Conservation (phyloP, 345 rosid species). For the Lepidium didymum region DNA sequence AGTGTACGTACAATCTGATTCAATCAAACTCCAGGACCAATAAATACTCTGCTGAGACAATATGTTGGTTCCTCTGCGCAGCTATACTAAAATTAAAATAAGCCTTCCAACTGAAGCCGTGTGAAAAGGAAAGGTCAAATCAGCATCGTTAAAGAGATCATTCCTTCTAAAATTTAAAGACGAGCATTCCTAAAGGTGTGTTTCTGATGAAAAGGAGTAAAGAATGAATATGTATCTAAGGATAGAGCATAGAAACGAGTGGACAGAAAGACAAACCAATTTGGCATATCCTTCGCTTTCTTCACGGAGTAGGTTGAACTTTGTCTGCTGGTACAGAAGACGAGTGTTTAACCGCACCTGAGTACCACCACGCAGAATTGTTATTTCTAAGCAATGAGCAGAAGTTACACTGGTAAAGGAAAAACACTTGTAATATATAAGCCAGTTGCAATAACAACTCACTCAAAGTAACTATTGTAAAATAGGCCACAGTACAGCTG, state of each 20-base stretch:
- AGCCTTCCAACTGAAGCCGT: constrained; percentile 9
- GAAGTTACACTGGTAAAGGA: constrained; percentile 12
- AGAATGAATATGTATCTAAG: constrained; percentile 9
- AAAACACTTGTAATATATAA: not conserved
- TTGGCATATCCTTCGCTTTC: constrained; percentile 99
- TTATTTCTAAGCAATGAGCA: constrained; percentile 6
- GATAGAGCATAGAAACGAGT: not conserved
- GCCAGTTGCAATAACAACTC: not conserved
- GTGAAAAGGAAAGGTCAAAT: constrained; percentile 19
- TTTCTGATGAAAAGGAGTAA: not conserved
- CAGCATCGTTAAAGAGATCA: constrained; percentile 5
- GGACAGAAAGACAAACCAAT: constrained; percentile 47
- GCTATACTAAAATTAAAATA: constrained; percentile 1
- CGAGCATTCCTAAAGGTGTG: not conserved
- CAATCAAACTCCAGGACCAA: constrained; percentile 6
- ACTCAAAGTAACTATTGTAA: constrained; percentile 1
- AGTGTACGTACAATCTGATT: not conserved
- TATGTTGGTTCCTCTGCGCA: not conserved
- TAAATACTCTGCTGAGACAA: constrained; percentile 2
- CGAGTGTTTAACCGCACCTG: constrained; percentile 99
- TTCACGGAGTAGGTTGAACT: constrained; percentile 95
- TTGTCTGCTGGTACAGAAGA: constrained; percentile 96
- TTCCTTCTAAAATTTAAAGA: constrained; percentile 1
- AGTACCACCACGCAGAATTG: constrained; percentile 25
- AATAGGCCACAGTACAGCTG: constrained; percentile 11